Conservation (phyloP, 352 stramenopile species). For the Blastocystis sp. region DNA sequence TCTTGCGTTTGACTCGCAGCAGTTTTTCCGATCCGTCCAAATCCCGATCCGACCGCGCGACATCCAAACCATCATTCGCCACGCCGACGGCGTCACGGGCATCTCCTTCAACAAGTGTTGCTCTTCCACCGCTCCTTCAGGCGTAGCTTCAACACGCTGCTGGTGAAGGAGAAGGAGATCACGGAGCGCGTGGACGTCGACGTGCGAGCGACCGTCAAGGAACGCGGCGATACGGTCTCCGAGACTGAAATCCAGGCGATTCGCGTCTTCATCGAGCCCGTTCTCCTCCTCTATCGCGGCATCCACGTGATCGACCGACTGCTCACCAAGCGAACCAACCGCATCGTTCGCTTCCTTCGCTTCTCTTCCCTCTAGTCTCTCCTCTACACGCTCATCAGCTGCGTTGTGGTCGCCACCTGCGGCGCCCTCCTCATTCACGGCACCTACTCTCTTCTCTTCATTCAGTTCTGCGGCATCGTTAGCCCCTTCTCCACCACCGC, state of each 20-base stretch:
- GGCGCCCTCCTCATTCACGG: neutral
- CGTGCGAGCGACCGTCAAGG: neutral
- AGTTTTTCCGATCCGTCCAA: slow-evolving; percentile 4
- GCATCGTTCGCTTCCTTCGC: neutral
- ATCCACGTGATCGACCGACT: slow-evolving; percentile 39
- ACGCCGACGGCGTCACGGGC: neutral
- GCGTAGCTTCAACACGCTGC: slow-evolving; percentile 12
- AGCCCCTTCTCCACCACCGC: neutral
- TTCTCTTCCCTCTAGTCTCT: neutral
- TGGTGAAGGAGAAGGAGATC: slow-evolving; percentile 37
- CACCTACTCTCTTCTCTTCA: neutral
- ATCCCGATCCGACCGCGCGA: slow-evolving; percentile 1
- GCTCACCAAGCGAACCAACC: neutral
- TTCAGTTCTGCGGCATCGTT: slow-evolving; percentile 46
- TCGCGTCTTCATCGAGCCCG: slow-evolving; percentile 13
- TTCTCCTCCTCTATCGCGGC: slow-evolving; percentile 23
- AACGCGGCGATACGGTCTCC: slow-evolving; percentile 5
- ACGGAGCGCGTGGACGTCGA: slow-evolving; percentile 27
- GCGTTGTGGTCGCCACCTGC: neutral
- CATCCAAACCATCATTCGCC: slow-evolving; percentile 3
- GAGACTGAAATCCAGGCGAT: slow-evolving; percentile 21
- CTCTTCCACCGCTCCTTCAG: neutral
- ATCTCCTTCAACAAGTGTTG: slow-evolving; percentile 25
- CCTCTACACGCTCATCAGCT: neutral
- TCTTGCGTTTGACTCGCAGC: neutral